phyloP scores from a whole-genome alignment of 495 filamentous ascomycete species.

The Penicillium psychrofluorescens region DNA sequence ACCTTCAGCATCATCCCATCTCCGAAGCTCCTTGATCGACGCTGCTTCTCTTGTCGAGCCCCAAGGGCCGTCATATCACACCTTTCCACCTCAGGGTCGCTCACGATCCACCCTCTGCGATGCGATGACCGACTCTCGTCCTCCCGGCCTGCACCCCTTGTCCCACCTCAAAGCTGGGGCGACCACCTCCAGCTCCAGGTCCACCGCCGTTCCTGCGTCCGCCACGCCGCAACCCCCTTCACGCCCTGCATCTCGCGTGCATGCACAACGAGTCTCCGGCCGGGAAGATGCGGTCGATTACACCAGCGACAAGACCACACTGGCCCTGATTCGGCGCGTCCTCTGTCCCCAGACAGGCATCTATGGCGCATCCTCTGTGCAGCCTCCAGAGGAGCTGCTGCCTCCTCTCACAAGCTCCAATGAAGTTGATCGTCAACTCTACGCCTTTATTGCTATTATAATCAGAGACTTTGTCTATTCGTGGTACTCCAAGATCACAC shows the following conservation, averaged over 20 bases:
- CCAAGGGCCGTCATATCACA: no score
- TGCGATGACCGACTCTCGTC: slow-evolving; percentile 37
- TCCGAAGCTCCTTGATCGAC: neutral
- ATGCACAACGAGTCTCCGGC: slow-evolving; percentile 13
- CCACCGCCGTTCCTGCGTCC: slow-evolving; percentile 23
- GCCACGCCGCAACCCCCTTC: slow-evolving; percentile 19
- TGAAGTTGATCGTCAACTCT: slow-evolving; percentile 85
- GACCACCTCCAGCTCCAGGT: slow-evolving; percentile 40
- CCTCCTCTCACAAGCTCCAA: slow-evolving; percentile 90
- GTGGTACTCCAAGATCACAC: slow-evolving; percentile 90
- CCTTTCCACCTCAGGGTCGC: neutral
- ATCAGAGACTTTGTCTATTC: slow-evolving; percentile 80
- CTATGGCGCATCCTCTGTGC: slow-evolving; percentile 35
- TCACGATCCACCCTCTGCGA: slow-evolving; percentile 10
- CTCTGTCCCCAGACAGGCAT: slow-evolving; percentile 50
- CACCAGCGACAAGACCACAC: slow-evolving; percentile 49
- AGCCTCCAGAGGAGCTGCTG: slow-evolving; percentile 67
- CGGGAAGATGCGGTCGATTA: slow-evolving; percentile 29
- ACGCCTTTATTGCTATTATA: slow-evolving; percentile 82
- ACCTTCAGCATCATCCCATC: neutral
- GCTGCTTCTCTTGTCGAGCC: no score
- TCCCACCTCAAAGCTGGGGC: slow-evolving; percentile 44
- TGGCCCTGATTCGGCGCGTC: slow-evolving; percentile 55
- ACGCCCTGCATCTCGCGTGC: slow-evolving; percentile 28
- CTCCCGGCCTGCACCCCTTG: slow-evolving; percentile 36